phyloP scores from a whole-genome alignment of 441 rosid species.

The Erodium moschatum region DNA sequence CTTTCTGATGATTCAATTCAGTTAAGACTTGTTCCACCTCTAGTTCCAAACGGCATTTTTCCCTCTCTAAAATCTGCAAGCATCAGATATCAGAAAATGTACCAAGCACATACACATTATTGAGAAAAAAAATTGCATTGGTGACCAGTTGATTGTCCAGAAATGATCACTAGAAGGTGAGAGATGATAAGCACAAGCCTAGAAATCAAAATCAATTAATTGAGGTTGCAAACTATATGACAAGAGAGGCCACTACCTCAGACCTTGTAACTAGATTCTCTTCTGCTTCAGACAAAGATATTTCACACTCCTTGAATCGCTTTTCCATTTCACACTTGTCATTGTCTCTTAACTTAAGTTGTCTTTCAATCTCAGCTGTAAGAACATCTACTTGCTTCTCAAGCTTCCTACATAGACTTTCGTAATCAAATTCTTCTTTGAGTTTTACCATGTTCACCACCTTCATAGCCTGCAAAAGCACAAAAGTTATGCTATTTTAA shows the following conservation, averaged over 20 bases:
- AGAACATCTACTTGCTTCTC: constrained; percentile 82
- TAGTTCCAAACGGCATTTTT: constrained; percentile 44
- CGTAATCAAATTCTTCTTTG: constrained; percentile 97
- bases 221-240: constrained; percentile 10
- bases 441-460: constrained; percentile 98
- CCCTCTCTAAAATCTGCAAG: constrained; percentile 60
- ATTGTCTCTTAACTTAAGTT: constrained; percentile 71
- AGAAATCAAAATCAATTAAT: constrained; percentile 2
- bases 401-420: constrained; percentile 84
- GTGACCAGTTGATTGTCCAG: no score
- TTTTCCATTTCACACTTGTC: constrained; percentile 58
- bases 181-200: constrained; percentile 8
- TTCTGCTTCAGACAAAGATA: constrained; percentile 42
- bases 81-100: constrained; percentile 13
- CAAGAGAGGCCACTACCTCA: constrained; percentile 57
- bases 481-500: constrained; percentile 4
- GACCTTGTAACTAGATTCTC: constrained; percentile 49
- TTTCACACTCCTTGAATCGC: constrained; percentile 56
- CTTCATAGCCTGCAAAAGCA: constrained; percentile 73
- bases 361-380: constrained; percentile 84
- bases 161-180: neutral
- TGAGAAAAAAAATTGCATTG: no score
- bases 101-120: neutral
- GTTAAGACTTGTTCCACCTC: constrained; percentile 42
- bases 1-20: constrained; percentile 49